Evolutionary conservation across 1,284 basidiomycete genomes (phyloP).

Genomic region (Macrocybe sp.): DNA sequence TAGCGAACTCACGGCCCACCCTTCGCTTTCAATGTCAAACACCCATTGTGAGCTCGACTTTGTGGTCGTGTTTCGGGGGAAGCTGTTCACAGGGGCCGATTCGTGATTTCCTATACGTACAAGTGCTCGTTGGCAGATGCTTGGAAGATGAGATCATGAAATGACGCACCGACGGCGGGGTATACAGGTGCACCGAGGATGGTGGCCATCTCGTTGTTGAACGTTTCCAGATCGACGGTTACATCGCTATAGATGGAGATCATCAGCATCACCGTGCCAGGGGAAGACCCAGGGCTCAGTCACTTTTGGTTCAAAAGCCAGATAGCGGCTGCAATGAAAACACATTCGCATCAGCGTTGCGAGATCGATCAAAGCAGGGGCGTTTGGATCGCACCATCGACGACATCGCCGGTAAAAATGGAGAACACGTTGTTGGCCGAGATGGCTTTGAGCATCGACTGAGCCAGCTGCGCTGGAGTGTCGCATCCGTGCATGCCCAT

Average conservation of each 20-base stretch:
- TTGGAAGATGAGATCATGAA: conserved; percentile 2
- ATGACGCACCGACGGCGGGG: conserved; percentile 36
- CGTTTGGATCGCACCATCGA: conserved; percentile 38
- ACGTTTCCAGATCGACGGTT: conserved; percentile 34
- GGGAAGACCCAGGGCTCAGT: conserved; percentile 9
- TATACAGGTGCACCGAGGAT: conserved; percentile 36
- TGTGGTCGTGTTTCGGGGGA: conserved; percentile 39
- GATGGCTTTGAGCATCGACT: conserved; percentile 46
- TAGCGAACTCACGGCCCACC: conserved; percentile 36
- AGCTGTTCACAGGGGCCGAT: conserved; percentile 40
- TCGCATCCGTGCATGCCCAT: conserved; percentile 47
- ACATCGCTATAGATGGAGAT: conserved; percentile 27
- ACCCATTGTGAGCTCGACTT: conserved; percentile 39
- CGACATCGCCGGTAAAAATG: conserved; percentile 59
- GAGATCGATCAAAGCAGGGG: neutral
- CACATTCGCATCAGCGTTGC: neutral
- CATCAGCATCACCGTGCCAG: neutral
- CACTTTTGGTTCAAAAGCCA: conserved; percentile 42
- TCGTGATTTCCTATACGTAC: conserved; percentile 45
- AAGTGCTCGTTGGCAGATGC: neutral
- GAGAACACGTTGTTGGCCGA: conserved; percentile 40
- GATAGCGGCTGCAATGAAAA: conserved; percentile 30
- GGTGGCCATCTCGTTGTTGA: conserved; percentile 38
- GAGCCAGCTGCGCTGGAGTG: conserved; percentile 38
- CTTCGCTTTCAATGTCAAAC: conserved; percentile 40